Evolutionary conservation across 2,329 filamentous ascomycete genomes (phyloP).

Genomic region (Ceratocystis cacaofunesta): DNA sequence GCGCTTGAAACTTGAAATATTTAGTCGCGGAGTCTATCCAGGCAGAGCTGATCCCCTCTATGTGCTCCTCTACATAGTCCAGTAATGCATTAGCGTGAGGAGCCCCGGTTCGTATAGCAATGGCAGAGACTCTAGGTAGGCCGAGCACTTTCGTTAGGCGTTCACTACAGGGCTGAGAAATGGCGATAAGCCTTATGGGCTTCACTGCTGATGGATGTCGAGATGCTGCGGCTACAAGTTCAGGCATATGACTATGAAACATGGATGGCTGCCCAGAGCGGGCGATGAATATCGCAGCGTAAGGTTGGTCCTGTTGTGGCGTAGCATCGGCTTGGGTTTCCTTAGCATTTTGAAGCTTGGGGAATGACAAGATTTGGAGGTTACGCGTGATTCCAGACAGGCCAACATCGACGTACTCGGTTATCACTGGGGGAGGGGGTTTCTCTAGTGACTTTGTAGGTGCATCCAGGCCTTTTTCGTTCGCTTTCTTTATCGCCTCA

Average conservation of each 20-base stretch:
- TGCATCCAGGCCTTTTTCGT: conserved; percentile 18
- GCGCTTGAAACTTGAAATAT: conserved; percentile 22
- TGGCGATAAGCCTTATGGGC: conserved; percentile 43
- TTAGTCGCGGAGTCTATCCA: conserved; percentile 32
- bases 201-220: conserved; percentile 26
- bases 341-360: background rate
- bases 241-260: conserved; percentile 46
- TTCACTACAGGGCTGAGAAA: conserved; percentile 45
- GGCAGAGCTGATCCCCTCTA: conserved; percentile 35
- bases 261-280: conserved; percentile 41
- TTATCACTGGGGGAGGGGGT: conserved; percentile 34
- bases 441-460: background rate
- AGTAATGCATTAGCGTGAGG: conserved; percentile 42
- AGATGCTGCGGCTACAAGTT: conserved; percentile 38
- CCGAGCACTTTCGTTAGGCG: conserved; percentile 42
- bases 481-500: conserved; percentile 21
- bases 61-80: conserved; percentile 38
- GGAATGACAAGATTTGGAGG: conserved; percentile 33
- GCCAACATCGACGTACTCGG: conserved; percentile 46
- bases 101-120: conserved; percentile 43
- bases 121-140: conserved; percentile 48
- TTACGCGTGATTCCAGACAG: conserved; percentile 47
- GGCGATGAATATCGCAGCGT: conserved; percentile 42
- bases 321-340: background rate
- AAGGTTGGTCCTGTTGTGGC: conserved; percentile 21